Conservation (phyloP, 1,284 basidiomycete species). For the Retiboletus fuscus region DNA sequence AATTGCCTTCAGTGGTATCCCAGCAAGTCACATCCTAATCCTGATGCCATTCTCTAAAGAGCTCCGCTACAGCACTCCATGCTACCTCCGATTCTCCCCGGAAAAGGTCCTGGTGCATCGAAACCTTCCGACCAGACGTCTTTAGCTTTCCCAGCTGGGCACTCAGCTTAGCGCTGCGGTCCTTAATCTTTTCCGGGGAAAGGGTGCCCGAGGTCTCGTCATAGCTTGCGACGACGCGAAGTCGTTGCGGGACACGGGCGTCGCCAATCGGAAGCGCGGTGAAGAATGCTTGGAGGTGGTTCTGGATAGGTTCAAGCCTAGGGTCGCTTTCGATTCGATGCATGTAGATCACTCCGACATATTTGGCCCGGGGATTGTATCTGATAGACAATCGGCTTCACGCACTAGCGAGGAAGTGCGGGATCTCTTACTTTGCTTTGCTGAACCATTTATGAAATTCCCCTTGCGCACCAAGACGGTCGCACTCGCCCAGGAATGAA, state of each 20-base stretch:
- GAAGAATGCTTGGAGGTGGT: slow-evolving; percentile 18
- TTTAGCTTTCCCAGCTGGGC: neutral
- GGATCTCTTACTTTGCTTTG: slow-evolving; percentile 2
- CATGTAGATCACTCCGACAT: slow-evolving; percentile 38
- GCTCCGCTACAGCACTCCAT: slow-evolving; percentile 29
- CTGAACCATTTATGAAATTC: slow-evolving; percentile 28
- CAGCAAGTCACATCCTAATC: too few species aligned
- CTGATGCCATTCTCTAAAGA: slow-evolving; percentile 18
- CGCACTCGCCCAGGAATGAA: slow-evolving; percentile 35
- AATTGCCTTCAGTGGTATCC: too few species aligned
- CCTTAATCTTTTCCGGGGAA: slow-evolving; percentile 17
- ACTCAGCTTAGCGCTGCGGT: slow-evolving; percentile 8
- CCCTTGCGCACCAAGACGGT: slow-evolving; percentile 17
- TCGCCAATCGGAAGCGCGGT: neutral
- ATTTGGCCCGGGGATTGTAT: slow-evolving; percentile 10
- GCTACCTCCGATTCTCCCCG: slow-evolving; percentile 32
- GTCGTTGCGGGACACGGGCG: neutral
- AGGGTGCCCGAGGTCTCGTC: slow-evolving; percentile 28
- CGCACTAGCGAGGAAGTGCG: neutral
- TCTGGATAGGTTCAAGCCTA: slow-evolving; percentile 21
- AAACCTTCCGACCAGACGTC: slow-evolving; percentile 1
- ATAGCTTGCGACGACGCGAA: slow-evolving; percentile 31
- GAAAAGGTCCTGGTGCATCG: slow-evolving; percentile 26
- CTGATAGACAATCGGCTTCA: slow-evolving; percentile 16
- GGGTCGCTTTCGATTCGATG: slow-evolving; percentile 41